phyloP scores from a whole-genome alignment of 352 stramenopile species.

The Phytophthora sansomeana region DNA sequence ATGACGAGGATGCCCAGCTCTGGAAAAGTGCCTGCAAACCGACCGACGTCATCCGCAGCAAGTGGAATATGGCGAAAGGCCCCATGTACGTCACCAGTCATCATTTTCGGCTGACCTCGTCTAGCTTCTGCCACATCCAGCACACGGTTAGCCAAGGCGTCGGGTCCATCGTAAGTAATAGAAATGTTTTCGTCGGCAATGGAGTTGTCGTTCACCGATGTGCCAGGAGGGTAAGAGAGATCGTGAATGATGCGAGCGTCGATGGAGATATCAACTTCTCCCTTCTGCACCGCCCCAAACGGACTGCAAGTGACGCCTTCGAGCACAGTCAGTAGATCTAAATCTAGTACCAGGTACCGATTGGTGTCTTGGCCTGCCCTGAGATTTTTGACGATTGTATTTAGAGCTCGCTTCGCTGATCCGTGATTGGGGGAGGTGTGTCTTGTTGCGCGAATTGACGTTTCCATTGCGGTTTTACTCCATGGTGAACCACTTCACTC shows the following conservation, averaged over 20 bases:
- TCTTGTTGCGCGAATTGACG: too few relatives aligned
- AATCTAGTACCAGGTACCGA: too few relatives aligned
- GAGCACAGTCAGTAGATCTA: too few relatives aligned
- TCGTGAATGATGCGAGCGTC: slow-evolving; percentile 25
- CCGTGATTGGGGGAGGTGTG: too few relatives aligned
- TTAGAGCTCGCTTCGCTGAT: too few relatives aligned
- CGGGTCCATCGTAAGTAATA: neutral
- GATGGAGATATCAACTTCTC: neutral
- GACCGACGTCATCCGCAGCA: slow-evolving; percentile 3
- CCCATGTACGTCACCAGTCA: slow-evolving; percentile 8
- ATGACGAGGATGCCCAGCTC: too few relatives aligned
- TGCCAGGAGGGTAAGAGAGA: slow-evolving; percentile 3
- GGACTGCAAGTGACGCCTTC: too few relatives aligned
- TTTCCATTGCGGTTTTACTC: too few relatives aligned
- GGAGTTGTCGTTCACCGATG: slow-evolving; percentile 19
- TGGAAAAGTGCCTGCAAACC: slow-evolving; percentile 8
- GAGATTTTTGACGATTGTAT: too few relatives aligned
- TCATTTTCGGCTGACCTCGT: slow-evolving; percentile 9
- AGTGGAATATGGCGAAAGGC: slow-evolving; percentile 11
- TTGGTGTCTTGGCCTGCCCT: too few relatives aligned
- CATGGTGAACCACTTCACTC: too few relatives aligned
- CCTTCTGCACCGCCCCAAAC: too few relatives aligned
- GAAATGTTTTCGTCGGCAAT: neutral
- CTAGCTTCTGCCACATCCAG: neutral
- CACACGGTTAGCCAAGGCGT: neutral